phyloP scores from a whole-genome alignment of 2,329 filamentous ascomycete genomes.

The Aspergillus cejpii region DNA sequence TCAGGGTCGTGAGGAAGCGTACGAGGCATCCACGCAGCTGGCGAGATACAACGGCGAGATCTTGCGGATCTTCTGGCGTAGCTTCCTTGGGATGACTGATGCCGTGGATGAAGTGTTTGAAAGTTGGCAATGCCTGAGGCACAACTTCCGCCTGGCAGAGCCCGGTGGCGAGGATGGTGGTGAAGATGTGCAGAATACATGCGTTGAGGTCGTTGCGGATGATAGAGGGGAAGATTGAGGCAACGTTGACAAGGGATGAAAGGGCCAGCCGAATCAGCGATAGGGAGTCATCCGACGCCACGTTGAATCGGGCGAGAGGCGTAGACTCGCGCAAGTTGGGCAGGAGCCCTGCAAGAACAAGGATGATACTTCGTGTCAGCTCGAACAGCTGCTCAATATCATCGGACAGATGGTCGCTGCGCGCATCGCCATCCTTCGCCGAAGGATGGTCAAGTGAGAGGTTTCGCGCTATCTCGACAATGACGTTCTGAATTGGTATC shows the following conservation, averaged over 20 bases:
- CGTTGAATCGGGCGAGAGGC: conserved; percentile 62
- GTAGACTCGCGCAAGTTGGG: conserved; percentile 58
- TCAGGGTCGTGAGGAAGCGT: conserved; percentile 68
- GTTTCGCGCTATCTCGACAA: conserved; percentile 87
- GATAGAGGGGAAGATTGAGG: conserved; percentile 89
- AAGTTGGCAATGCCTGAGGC: conserved; percentile 79
- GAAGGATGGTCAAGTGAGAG: conserved; percentile 88
- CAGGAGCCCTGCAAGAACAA: conserved; percentile 80
- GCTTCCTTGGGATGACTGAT: conserved; percentile 47
- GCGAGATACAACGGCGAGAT: conserved; percentile 49
- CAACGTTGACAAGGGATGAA: conserved; percentile 84
- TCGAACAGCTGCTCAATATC: conserved; percentile 98
- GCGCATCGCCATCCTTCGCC: conserved; percentile 61
- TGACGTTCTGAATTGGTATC: conserved; percentile 78
- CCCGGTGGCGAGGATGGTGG: conserved; percentile 81
- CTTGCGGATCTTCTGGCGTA: conserved; percentile 23
- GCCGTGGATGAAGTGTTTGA: conserved; percentile 81
- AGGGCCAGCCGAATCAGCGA: conserved; percentile 72
- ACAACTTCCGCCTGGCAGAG: conserved; percentile 83
- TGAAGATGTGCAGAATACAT: conserved; percentile 94
- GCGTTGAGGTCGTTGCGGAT: conserved; percentile 95
- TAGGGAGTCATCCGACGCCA: conserved; percentile 75
- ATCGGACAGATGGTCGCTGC: conserved; percentile 76
- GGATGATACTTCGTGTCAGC: conserved; percentile 87
- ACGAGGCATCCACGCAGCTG: conserved; percentile 78